Percentiles rank a stretch among this genome's conserved stretches.
These are phyloP conservation scores for Antitrichia curtipendula DNA, from an alignment of 225 moss, liverwort and hornwort species.

Conservation along the genomic window DNA sequence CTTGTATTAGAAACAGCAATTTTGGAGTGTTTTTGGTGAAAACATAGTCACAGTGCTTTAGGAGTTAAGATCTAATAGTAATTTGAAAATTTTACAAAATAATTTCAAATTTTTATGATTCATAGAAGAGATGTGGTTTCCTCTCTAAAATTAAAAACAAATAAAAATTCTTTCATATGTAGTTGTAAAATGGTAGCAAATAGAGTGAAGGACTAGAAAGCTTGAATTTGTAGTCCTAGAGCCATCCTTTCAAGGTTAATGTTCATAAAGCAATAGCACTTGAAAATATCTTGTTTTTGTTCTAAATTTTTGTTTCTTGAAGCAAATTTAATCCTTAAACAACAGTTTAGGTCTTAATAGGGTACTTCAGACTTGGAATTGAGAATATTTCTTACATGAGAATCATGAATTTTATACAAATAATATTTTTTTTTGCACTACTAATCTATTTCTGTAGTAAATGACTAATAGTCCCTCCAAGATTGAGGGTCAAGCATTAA, in stretches of 20 bases:
- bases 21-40: too few species aligned
- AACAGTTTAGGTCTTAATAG: not conserved
- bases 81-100: not conserved
- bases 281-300: not conserved
- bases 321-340: not conserved
- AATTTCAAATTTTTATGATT: not conserved
- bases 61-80: not conserved
- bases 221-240: not conserved
- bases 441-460: accelerated
- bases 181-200: not conserved
- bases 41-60: too few species aligned
- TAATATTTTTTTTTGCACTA: accelerated
- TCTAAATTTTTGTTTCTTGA: not conserved
- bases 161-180: not conserved
- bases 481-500: not conserved
- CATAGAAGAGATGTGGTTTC: not conserved
- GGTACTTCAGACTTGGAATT: not conserved
- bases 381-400: not conserved
- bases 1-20: too few species aligned
- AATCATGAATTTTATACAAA: not conserved
- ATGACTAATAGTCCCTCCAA: accelerated
- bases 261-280: not conserved
- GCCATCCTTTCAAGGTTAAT: not conserved
- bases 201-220: not conserved
- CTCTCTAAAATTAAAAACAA: not conserved